Conservation (phyloP, 192 early-diverging fungal species). For the Kickxella alabastrina region DNA sequence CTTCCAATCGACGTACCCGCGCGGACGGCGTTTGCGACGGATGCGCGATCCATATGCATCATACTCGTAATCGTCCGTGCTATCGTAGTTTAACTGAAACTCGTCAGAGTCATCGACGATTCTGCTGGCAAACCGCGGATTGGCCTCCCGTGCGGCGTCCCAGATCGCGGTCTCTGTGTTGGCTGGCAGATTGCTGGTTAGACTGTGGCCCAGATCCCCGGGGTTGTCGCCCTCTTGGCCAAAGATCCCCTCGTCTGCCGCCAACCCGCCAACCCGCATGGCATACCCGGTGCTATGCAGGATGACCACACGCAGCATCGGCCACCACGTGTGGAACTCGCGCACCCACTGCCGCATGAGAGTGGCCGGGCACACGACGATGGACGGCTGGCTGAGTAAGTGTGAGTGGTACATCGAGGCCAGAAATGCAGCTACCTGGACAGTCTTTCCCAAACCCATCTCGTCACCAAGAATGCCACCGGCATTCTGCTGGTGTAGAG, state of each 20-base stretch:
- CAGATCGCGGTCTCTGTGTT: constrained; percentile 7
- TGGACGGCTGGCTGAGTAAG: constrained; percentile 54
- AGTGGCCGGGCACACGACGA: constrained; percentile 75
- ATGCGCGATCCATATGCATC: constrained; percentile 46
- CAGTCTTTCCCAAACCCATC: constrained; percentile 95
- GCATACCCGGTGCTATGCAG: constrained; percentile 84
- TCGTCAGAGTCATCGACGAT: neutral
- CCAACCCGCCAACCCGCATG: constrained; percentile 34
- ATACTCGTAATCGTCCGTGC: constrained; percentile 47
- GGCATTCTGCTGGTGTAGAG: constrained; percentile 77
- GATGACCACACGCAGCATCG: constrained; percentile 82
- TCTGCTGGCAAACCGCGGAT: constrained; percentile 7
- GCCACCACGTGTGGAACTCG: constrained; percentile 81
- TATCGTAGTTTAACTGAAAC: constrained; percentile 16
- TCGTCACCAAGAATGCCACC: constrained; percentile 94
- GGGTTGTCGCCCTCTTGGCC: neutral
- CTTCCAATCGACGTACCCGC: constrained; percentile 30
- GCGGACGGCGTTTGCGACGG: constrained; percentile 46
- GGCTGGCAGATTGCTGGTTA: constrained; percentile 1
- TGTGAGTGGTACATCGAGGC: constrained; percentile 72
- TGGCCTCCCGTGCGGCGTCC: constrained; percentile 5
- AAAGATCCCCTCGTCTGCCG: neutral
- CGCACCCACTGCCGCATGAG: constrained; percentile 79
- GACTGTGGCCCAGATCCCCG: neutral
- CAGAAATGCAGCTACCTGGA: constrained; percentile 84